A percentile compares a stretch with the other conserved stretches of the same genome.
These are phyloP conservation scores for Fomitopsis schrenkii DNA, from an alignment of 1,284 basidiomycete genomes.

Conservation along the genomic window DNA sequence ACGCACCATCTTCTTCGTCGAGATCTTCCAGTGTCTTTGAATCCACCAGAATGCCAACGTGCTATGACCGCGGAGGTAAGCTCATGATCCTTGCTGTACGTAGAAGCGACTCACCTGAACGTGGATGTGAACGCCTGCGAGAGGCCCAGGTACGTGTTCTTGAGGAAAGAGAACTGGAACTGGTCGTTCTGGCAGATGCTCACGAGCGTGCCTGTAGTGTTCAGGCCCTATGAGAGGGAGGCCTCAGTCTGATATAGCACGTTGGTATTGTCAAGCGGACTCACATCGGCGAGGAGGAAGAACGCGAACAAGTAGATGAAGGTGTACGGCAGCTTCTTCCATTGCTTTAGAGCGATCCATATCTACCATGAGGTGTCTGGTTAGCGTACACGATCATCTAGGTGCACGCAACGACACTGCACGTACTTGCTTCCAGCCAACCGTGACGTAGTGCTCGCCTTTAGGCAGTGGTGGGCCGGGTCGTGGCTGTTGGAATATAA, in stretches of 20 bases:
- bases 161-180: conserved; percentile 67
- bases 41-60: conserved; percentile 80
- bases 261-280: conserved; percentile 15
- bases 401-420: too few relatives aligned
- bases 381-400: background rate
- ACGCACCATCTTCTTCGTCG: conserved; percentile 74
- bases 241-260: background rate
- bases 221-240: conserved; percentile 50
- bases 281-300: conserved; percentile 74
- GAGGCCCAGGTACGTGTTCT: conserved; percentile 76
- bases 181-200: conserved; percentile 77
- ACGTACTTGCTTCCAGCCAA: conserved; percentile 76
- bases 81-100: background rate
- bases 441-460: conserved; percentile 66
- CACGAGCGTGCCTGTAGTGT: conserved; percentile 75
- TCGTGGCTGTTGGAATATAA: conserved; percentile 73
- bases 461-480: conserved; percentile 71
- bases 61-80: conserved; percentile 26
- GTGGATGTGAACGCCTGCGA: conserved; percentile 71
- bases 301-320: conserved; percentile 73
- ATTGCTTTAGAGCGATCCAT: conserved; percentile 65
- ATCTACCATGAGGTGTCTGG: conserved; percentile 38
- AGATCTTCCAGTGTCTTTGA: conserved; percentile 72
- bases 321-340: conserved; percentile 69
- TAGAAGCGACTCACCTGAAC: conserved; percentile 27